These are phyloP conservation scores for Castanea crenata DNA, from an alignment of 306 rosid genomes.

Conservation along the genomic window DNA sequence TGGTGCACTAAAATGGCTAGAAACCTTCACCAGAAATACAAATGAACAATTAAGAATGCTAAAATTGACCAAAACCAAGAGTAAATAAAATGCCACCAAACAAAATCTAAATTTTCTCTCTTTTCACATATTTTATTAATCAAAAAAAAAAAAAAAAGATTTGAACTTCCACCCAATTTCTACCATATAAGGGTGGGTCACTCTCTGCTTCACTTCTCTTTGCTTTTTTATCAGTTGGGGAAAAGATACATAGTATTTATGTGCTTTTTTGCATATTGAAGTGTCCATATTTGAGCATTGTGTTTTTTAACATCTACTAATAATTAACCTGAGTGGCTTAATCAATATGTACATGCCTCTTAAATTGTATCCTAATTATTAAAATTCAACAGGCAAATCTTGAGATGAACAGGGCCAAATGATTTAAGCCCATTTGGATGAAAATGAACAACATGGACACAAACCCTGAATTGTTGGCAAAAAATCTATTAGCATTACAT, in stretches of 20 bases:
- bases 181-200: background rate
- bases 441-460: background rate
- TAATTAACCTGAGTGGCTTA: background rate
- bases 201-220: background rate
- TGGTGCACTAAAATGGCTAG: background rate
- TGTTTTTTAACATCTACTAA: background rate
- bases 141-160: too few species aligned
- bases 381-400: background rate
- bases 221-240: too few species aligned
- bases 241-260: too few species aligned
- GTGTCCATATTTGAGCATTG: background rate
- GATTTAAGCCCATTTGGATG: background rate
- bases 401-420: background rate
- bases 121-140: too few species aligned
- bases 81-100: background rate
- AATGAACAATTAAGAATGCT: background rate
- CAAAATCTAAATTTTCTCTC: background rate
- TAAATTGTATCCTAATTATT: background rate
- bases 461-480: background rate
- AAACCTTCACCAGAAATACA: background rate
- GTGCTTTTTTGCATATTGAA: background rate
- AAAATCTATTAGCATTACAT: constrained; percentile 12
- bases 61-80: background rate
- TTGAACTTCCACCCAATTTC: background rate
- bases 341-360: background rate